Percentiles rank a stretch among this genome's conserved stretches.
Conservation (phyloP, 2,329 filamentous ascomycete genomes). For the Botrytis deweyae region DNA sequence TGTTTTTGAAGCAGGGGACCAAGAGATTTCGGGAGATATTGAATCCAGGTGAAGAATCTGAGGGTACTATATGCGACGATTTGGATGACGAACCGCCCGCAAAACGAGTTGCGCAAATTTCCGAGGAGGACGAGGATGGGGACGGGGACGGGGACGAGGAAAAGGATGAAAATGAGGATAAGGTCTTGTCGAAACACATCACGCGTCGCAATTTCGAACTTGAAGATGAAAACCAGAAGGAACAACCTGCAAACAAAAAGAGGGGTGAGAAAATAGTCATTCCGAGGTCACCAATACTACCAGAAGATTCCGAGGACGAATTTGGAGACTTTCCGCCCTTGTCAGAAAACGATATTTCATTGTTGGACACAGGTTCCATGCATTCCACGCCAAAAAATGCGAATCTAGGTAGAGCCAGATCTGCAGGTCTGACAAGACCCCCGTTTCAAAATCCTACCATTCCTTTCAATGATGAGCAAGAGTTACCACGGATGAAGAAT, state of each 20-base stretch:
- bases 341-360: slow-evolving; percentile 35
- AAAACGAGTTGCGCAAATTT: neutral
- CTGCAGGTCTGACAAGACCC: neutral
- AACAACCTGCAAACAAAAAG: slow-evolving; percentile 10
- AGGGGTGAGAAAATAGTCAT: neutral
- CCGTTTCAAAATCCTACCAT: neutral
- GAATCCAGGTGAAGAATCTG: slow-evolving; percentile 28
- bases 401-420: neutral
- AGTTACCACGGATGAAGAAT: slow-evolving; percentile 16
- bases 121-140: neutral
- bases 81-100: neutral
- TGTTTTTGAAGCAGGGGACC: slow-evolving; percentile 46
- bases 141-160: neutral
- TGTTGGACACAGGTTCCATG: slow-evolving; percentile 13
- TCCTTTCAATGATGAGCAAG: neutral
- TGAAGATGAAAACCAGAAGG: neutral
- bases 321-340: slow-evolving; percentile 39
- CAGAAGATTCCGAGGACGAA: slow-evolving; percentile 36
- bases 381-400: neutral
- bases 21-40: slow-evolving; percentile 33
- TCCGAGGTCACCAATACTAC: slow-evolving; percentile 11
- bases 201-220: neutral
- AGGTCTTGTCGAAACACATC: neutral
- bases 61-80: slow-evolving; percentile 19
- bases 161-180: neutral